Conservation (phyloP, 208 protist genomes). For the Crithidia fasciculata region DNA sequence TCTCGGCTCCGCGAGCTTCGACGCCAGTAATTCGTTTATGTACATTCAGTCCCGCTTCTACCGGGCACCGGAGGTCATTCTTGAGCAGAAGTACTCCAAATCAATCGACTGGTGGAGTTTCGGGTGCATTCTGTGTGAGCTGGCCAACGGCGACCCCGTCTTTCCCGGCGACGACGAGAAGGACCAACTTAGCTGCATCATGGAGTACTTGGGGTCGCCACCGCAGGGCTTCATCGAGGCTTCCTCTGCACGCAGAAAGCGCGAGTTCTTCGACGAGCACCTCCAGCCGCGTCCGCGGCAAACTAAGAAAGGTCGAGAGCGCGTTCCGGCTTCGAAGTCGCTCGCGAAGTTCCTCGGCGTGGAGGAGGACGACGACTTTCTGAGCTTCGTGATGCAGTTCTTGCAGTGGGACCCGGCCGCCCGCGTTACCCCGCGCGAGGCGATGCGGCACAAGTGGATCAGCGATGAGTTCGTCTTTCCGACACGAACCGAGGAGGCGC, state of each 20-base stretch:
- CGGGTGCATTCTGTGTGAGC: slow-evolving; percentile 94
- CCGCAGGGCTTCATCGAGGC: slow-evolving; percentile 46
- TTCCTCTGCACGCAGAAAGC: slow-evolving; percentile 35
- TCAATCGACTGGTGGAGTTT: slow-evolving; percentile 94
- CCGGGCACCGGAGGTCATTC: slow-evolving; percentile 90
- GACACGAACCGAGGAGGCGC: background rate
- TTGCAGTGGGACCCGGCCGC: slow-evolving; percentile 69
- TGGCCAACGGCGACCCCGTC: slow-evolving; percentile 91
- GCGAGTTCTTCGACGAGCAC: slow-evolving; percentile 59
- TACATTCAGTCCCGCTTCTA: slow-evolving; percentile 95
- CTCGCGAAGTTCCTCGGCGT: slow-evolving; percentile 65
- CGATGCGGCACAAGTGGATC: slow-evolving; percentile 85
- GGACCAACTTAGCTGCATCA: slow-evolving; percentile 87
- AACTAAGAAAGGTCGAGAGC: slow-evolving; percentile 40
- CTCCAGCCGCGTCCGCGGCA: slow-evolving; percentile 46
- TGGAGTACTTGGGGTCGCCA: slow-evolving; percentile 88
- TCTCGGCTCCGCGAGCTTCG: slow-evolving; percentile 97
- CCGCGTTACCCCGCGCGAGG: slow-evolving; percentile 56
- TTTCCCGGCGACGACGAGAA: slow-evolving; percentile 90
- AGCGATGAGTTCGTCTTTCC: slow-evolving; percentile 58
- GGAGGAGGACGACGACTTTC: slow-evolving; percentile 58
- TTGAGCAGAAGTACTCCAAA: slow-evolving; percentile 74
- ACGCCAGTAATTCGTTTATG: slow-evolving; percentile 85
- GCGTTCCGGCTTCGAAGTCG: slow-evolving; percentile 54
- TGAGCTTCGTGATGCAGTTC: slow-evolving; percentile 75